A percentile compares a stretch with the other conserved stretches of the same genome.
Evolutionary conservation across 1,284 basidiomycete genomes (phyloP).

Genomic region (Leccinum subrobustum): DNA sequence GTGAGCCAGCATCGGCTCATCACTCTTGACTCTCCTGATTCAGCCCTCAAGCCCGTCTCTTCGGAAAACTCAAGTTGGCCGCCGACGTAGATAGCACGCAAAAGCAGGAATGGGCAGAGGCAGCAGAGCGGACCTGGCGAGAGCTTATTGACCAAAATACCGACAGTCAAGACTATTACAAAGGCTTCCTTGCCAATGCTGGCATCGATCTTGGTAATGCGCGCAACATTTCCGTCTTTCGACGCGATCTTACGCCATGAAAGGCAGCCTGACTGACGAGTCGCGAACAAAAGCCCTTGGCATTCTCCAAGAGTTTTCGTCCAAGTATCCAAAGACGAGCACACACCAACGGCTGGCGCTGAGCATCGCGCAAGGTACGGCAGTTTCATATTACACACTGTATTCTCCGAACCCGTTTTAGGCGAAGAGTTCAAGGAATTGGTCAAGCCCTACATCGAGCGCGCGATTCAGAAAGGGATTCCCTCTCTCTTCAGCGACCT

Average conservation of each 20-base stretch:
- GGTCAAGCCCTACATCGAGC: constrained; percentile 68
- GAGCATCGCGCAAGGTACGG: constrained; percentile 56
- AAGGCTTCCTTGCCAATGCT: constrained; percentile 66
- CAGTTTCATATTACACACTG: neutral
- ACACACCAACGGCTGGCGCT: constrained; percentile 76
- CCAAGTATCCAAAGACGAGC: constrained; percentile 65
- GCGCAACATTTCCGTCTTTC: neutral
- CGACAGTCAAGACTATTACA: constrained; percentile 83
- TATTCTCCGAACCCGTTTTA: constrained; percentile 20
- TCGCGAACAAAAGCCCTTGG: constrained; percentile 55
- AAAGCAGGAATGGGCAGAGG: constrained; percentile 18
- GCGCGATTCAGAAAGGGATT: constrained; percentile 81
- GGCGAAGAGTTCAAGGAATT: constrained; percentile 68
- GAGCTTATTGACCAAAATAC: constrained; percentile 83
- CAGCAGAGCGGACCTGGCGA: constrained; percentile 61
- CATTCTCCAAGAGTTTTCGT: constrained; percentile 58
- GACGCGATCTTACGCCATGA: constrained; percentile 11
- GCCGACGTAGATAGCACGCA: constrained; percentile 60
- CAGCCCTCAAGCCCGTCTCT: constrained; percentile 58
- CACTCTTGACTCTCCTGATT: constrained; percentile 4
- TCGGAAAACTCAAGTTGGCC: constrained; percentile 59
- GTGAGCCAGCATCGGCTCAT: constrained; percentile 37
- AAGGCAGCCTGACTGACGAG: constrained; percentile 47
- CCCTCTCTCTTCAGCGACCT: constrained; percentile 95
- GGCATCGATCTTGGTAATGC: constrained; percentile 65